phyloP scores from a whole-genome alignment of 2,329 filamentous ascomycete species.

The Colletotrichum navitas region DNA sequence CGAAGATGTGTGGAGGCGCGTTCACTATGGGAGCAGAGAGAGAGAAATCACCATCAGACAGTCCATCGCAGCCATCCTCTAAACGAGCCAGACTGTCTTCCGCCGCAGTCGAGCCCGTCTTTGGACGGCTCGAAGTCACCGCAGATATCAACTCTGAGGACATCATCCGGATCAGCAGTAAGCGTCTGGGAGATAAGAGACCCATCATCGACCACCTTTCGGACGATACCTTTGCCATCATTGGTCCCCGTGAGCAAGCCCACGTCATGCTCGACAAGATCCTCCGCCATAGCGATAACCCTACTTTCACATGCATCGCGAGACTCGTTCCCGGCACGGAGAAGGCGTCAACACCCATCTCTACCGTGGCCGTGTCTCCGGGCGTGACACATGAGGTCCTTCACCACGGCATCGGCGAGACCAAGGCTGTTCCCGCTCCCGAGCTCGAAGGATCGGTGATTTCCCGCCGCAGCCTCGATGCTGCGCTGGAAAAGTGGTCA shows the following conservation, averaged over 20 bases:
- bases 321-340: neutral
- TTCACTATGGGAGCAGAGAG: neutral
- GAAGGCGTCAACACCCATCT: no score
- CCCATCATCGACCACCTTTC: neutral
- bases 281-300: neutral
- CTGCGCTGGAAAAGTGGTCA: neutral
- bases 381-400: no score
- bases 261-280: neutral
- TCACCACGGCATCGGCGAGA: neutral
- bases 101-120: neutral
- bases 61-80: neutral
- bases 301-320: neutral
- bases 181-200: neutral
- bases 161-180: neutral
- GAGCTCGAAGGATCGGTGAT: neutral
- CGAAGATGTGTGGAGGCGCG: neutral
- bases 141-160: neutral
- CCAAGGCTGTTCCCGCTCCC: neutral
- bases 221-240: neutral
- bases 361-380: no score
- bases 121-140: neutral
- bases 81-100: neutral
- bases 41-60: neutral
- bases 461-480: neutral
- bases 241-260: neutral